A percentile compares a stretch with the other conserved stretches of the same genome.
Conservation (phyloP, 2,329 filamentous ascomycete genomes). For the Cercospora sojina region DNA sequence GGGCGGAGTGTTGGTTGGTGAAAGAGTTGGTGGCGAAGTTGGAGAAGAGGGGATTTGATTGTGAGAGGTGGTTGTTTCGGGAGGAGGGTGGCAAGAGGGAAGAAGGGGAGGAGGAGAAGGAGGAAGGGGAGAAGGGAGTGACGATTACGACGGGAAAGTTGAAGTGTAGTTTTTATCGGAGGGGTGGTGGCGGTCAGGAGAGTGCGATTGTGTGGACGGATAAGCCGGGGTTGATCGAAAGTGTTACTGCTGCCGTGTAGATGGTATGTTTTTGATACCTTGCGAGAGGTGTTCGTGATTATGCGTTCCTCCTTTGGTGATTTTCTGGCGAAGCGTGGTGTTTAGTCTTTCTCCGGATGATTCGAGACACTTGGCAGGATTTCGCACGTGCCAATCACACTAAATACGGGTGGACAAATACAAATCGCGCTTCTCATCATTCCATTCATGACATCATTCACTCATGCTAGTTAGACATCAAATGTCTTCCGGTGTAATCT, state of each 20-base stretch:
- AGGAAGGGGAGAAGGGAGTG: background rate
- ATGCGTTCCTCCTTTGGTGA: background rate
- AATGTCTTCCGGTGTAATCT: background rate
- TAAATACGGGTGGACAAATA: too few relatives aligned
- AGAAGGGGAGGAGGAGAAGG: conserved; percentile 2
- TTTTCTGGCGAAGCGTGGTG: background rate
- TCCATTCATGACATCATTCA: background rate
- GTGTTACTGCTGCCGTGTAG: conserved; percentile 3
- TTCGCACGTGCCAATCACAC: too few relatives aligned
- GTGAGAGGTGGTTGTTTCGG: conserved; percentile 5
- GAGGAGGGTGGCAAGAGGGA: background rate
- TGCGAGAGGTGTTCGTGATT: background rate
- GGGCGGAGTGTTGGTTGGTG: conserved; percentile 20
- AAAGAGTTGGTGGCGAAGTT: conserved; percentile 15
- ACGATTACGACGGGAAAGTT: conserved; percentile 18
- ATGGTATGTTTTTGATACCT: background rate
- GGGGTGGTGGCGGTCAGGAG: conserved; percentile 7
- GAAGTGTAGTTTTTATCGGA: conserved; percentile 23
- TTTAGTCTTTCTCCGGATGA: too few relatives aligned
- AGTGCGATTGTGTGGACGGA: conserved; percentile 23
- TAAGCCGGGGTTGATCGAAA: conserved; percentile 21
- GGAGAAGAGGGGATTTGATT: conserved; percentile 13
- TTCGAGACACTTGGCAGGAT: too few relatives aligned
- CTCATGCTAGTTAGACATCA: background rate
- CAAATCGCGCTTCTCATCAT: too few relatives aligned